Evolutionary conservation across 23 red algal genomes (phyloP).

Genomic region (Agarophyton chilense): DNA sequence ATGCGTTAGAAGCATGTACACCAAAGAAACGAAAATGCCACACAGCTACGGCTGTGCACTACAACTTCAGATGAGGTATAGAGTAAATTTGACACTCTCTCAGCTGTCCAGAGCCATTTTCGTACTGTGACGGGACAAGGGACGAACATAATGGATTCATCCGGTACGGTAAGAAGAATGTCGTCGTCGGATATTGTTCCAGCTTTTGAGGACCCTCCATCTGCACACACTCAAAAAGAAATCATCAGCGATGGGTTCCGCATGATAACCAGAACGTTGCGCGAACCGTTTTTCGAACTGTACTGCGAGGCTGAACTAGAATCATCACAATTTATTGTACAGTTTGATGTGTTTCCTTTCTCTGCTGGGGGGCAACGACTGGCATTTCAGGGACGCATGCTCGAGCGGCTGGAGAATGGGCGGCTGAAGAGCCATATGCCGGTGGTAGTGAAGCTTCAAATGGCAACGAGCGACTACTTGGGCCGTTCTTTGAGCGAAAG

Average conservation of each 20-base stretch:
- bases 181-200: slow-evolving; percentile 24
- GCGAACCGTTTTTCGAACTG: slow-evolving; percentile 41
- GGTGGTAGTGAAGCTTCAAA: slow-evolving; percentile 55
- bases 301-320: slow-evolving; percentile 38
- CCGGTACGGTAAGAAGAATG: not conserved
- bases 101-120: not conserved
- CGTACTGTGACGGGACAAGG: not conserved
- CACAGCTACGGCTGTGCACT: not conserved
- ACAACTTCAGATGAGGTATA: slow-evolving; percentile 9
- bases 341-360: slow-evolving; percentile 68
- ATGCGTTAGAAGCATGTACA: not conserved
- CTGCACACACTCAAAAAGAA: slow-evolving; percentile 26
- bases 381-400: slow-evolving; percentile 47
- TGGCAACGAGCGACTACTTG: slow-evolving; percentile 25
- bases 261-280: slow-evolving; percentile 27
- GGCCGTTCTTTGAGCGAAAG: slow-evolving; percentile 1
- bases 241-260: slow-evolving; percentile 47
- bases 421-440: not conserved
- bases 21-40: not conserved
- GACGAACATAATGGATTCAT: not conserved
- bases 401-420: slow-evolving; percentile 5
- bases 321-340: slow-evolving; percentile 13
- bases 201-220: slow-evolving; percentile 42
- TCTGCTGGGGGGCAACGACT: slow-evolving; percentile 53
- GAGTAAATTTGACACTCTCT: not conserved